Evolutionary conservation across 2,329 filamentous ascomycete species (phyloP).

Genomic region (Cladosporium colombiae): DNA sequence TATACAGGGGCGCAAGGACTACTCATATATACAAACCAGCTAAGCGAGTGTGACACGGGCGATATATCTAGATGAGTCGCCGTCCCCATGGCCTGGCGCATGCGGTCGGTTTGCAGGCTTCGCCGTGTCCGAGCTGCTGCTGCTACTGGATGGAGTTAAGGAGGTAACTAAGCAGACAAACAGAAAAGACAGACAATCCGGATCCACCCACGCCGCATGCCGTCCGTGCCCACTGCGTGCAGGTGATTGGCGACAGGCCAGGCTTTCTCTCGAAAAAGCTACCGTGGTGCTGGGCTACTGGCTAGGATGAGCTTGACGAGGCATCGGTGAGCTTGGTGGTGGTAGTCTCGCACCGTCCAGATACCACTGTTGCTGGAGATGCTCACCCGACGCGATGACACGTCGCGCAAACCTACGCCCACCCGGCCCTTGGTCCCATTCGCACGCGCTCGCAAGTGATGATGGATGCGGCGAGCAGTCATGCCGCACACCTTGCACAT

Average conservation of each 20-base stretch:
- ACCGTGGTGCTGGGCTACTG: background rate
- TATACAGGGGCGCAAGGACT: background rate
- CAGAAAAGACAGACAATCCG: background rate
- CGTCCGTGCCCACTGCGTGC: background rate
- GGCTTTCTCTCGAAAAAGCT: background rate
- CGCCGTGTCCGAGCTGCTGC: background rate
- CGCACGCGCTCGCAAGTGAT: background rate
- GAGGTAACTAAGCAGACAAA: background rate
- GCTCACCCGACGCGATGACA: background rate
- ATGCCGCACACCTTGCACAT: background rate
- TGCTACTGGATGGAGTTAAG: constrained; percentile 6
- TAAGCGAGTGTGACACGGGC: constrained; percentile 1
- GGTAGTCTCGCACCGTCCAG: background rate
- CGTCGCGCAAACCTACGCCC: background rate
- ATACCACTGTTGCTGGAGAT: background rate
- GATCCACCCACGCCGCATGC: background rate
- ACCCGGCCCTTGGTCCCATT: background rate
- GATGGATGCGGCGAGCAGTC: background rate
- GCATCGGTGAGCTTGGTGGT: background rate
- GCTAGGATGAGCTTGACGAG: background rate
- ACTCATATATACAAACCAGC: constrained; percentile 6
- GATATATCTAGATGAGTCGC: background rate
- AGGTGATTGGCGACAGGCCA: background rate
- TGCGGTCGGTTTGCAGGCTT: background rate
- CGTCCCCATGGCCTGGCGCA: background rate